phyloP scores from a whole-genome alignment of 345 rosid genomes.

The Firmiana major region DNA sequence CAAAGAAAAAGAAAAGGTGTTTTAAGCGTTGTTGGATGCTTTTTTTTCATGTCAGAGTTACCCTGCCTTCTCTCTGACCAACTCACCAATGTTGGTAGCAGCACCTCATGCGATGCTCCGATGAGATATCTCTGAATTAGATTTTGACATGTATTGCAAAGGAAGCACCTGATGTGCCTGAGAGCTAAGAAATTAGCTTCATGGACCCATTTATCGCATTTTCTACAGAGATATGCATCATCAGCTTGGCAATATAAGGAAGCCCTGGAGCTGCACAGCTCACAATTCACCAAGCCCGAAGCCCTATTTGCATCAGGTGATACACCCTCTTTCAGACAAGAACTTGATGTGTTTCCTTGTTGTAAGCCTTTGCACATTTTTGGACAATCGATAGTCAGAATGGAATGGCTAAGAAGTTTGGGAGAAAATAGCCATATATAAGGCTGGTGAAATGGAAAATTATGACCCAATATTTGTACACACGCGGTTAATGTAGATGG shows the following conservation, averaged over 20 bases:
- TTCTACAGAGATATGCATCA: constrained; percentile 59
- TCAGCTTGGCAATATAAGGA: constrained; percentile 77
- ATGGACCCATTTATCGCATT: constrained; percentile 78
- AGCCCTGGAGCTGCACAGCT: constrained; percentile 59
- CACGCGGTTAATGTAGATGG: constrained; percentile 1
- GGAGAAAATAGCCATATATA: background rate
- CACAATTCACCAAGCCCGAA: constrained; percentile 40
- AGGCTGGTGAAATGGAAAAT: background rate
- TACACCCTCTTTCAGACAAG: constrained; percentile 9
- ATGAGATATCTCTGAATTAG: constrained; percentile 54
- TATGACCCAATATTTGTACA: constrained; percentile 8
- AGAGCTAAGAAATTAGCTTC: constrained; percentile 75
- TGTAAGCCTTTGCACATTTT: constrained; percentile 55
- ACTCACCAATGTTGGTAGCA: constrained; percentile 31
- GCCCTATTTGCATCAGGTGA: background rate
- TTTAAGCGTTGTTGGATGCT: constrained; percentile 22
- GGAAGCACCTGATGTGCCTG: constrained; percentile 70
- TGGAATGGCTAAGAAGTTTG: background rate
- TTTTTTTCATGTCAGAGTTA: constrained; percentile 28
- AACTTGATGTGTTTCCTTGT: constrained; percentile 22
- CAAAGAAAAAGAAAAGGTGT: constrained; percentile 64
- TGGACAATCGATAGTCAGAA: background rate
- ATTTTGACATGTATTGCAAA: constrained; percentile 59
- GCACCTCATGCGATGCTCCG: constrained; percentile 44
- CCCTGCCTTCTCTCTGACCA: constrained; percentile 24